Conservation (phyloP, 345 rosid genomes). For the Populus simonii region DNA sequence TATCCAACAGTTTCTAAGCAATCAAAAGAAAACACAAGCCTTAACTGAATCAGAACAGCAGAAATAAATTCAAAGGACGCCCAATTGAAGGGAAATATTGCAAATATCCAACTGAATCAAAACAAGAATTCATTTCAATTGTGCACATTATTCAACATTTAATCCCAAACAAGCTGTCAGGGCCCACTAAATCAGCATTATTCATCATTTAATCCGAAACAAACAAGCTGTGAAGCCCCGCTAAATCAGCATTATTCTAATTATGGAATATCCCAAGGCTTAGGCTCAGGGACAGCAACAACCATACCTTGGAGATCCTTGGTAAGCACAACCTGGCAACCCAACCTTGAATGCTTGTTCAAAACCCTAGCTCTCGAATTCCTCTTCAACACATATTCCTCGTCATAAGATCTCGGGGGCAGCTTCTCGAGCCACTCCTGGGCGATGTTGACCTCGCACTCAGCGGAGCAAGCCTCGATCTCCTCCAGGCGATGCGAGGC, state of each 20-base stretch:
- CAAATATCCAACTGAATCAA: background rate
- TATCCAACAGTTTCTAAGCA: too few species aligned
- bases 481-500: constrained; percentile 89
- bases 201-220: constrained; percentile 3
- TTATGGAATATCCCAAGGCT: constrained; percentile 96
- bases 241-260: background rate
- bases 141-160: constrained; percentile 18
- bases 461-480: constrained; percentile 97
- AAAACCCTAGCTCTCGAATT: constrained; percentile 79
- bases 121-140: background rate
- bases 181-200: constrained; percentile 2
- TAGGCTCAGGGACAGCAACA: constrained; percentile 93
- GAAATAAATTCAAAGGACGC: background rate
- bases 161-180: background rate
- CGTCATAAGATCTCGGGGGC: constrained; percentile 85
- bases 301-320: constrained; percentile 94
- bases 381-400: constrained; percentile 81
- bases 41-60: background rate
- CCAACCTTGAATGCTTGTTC: constrained; percentile 85
- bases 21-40: too few species aligned
- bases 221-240: background rate
- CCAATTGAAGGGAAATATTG: constrained; percentile 11
- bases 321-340: constrained; percentile 84
- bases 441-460: constrained; percentile 97
- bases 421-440: constrained; percentile 91